Base-by-base conservation (phyloP, 2,329 filamentous ascomycete species). In the Sordariomycetes sp. region DNA sequence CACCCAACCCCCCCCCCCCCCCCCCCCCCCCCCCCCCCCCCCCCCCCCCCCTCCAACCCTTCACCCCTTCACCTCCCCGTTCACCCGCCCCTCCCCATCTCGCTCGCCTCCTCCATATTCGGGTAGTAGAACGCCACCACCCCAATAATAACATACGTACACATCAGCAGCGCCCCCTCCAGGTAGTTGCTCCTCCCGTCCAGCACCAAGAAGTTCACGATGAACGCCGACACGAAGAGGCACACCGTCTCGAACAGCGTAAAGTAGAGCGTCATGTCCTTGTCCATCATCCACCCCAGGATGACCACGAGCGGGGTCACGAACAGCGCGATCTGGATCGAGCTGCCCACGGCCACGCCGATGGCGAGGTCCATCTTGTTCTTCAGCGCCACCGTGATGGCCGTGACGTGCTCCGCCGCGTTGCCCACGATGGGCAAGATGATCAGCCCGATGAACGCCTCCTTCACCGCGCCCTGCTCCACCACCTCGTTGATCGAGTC, bases 121-220 rank as follows among this genome's bases (percentile, higher is more conserved):
- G 85, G 85, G 61, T 86, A 88, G 66, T 84, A 88, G 65, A 85
- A 87, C 0, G 85, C 83, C 8, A 83, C 81, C 1, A 87, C 76
- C 1, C 77, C 78, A 62, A 88, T 88, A 60, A 88, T 88, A 55
- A 88, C 73, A 66, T 88, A 88, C 3, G 83, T 82, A 1, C 84
- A 80, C 62, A 83, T 84, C 32, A 89, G 69, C 50, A 89, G 68
- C 1, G 86, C 85, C 16, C 90, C 90, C 73, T 95, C 90, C 14
- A 95, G 81, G 65, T 94, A 95, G 68, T 95, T 95, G 69, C 86
- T 90, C 69, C 90, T 81, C 12, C 90, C 90, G 66, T 95, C 90
- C 61, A 93, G 76, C 54, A 95, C 90, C 60, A 95, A 74, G 68
- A 94, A 95, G 72, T 93, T 94, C 71, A 93, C 89, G 62, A 95